These are phyloP conservation scores for Rhizopogon hawkerae DNA, from an alignment of 1,284 basidiomycete species.

Conservation along the genomic window DNA sequence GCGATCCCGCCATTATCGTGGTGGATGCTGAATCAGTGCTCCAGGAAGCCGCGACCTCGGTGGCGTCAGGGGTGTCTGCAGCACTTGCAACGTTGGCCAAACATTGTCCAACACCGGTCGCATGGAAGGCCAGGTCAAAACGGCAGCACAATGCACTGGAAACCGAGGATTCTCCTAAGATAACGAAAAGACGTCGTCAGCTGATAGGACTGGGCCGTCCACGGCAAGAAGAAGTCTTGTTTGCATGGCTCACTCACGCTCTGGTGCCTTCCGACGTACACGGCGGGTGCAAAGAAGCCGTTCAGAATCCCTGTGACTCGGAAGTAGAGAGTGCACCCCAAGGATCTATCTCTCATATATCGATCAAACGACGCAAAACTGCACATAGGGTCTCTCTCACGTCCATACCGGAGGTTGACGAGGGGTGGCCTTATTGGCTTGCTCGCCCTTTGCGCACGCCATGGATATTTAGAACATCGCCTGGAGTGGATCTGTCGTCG, in stretches of 20 bases:
- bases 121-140: neutral
- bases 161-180: neutral
- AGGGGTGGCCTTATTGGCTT: conserved; percentile 2
- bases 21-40: neutral
- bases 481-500: neutral
- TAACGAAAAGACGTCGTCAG: neutral
- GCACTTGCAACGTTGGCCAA: neutral
- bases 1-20: neutral
- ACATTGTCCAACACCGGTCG: neutral
- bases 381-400: neutral
- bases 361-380: neutral
- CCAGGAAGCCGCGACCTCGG: neutral
- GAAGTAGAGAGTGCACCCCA: neutral
- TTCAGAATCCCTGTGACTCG: too few relatives aligned
- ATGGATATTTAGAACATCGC: neutral
- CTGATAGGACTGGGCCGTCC: neutral
- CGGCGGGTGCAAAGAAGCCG: neutral
- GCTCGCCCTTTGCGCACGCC: conserved; percentile 2
- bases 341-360: neutral
- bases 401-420: neutral
- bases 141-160: neutral
- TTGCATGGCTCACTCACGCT: neutral
- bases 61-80: neutral
- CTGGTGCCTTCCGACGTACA: neutral
- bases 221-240: neutral